These are phyloP conservation scores for Podaxis sp. DNA, from an alignment of 768 basidiomycete genomes.

Conservation along the genomic window DNA sequence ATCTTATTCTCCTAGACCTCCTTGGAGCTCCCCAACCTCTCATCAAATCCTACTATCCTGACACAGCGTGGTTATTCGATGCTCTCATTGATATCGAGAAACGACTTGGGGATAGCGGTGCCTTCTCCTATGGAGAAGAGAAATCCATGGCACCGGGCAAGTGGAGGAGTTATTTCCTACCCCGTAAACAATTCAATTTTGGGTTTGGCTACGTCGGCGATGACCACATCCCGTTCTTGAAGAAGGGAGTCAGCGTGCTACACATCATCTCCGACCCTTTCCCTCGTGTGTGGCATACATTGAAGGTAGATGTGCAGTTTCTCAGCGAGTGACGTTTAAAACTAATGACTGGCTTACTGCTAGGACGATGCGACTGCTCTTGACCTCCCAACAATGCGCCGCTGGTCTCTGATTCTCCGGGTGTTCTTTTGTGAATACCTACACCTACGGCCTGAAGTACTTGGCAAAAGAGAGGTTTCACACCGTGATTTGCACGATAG, in stretches of 20 bases:
- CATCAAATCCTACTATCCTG: constrained; percentile 78
- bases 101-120: constrained; percentile 62
- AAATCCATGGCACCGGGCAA: constrained; percentile 42
- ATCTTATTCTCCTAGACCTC: constrained; percentile 90
- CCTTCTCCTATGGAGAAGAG: constrained; percentile 50
- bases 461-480: constrained; percentile 15
- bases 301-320: constrained; percentile 48
- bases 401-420: constrained; percentile 88
- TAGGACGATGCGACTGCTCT: constrained; percentile 91
- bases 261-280: constrained; percentile 92
- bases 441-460: constrained; percentile 53
- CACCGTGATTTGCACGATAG: not conserved
- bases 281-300: constrained; percentile 85
- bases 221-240: constrained; percentile 91
- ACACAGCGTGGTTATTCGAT: constrained; percentile 94
- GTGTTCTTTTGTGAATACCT: constrained; percentile 92
- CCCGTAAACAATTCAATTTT: constrained; percentile 36
- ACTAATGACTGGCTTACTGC: not conserved
- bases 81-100: constrained; percentile 69
- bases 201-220: constrained; percentile 74
- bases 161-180: constrained; percentile 67
- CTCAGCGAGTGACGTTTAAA: not conserved
- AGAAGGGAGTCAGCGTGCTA: constrained; percentile 78
- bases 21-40: constrained; percentile 74
- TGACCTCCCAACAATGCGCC: constrained; percentile 78